These are phyloP conservation scores for Yamadazyma sp. DNA, from an alignment of 1,139 yeast species.

Conservation along the genomic window DNA sequence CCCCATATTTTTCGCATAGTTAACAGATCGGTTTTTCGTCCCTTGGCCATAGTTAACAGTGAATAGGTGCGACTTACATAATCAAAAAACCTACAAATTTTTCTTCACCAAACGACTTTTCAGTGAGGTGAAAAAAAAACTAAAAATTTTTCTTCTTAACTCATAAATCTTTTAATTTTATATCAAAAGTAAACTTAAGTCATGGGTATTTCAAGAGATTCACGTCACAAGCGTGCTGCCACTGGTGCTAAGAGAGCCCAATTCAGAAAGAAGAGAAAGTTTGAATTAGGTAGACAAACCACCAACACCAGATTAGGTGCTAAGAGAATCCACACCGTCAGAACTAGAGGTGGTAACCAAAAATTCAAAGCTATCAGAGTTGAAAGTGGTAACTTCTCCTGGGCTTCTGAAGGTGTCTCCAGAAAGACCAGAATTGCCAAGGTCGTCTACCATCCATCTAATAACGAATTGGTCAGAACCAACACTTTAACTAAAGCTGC, in stretches of 20 bases:
- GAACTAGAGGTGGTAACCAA: constrained; percentile 99
- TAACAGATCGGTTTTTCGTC: neutral
- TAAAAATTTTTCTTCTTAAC: constrained; percentile 5
- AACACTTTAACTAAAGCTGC: constrained; percentile 99
- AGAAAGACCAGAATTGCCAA: constrained; percentile 98
- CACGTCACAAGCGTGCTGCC: constrained; percentile 99
- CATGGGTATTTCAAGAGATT: constrained; percentile 99
- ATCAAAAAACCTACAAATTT: neutral
- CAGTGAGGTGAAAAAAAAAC: constrained; percentile 4
- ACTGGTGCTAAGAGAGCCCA: constrained; percentile 99
- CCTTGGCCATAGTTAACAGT: neutral
- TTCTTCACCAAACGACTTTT: too few species aligned
- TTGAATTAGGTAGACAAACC: constrained; percentile 99
- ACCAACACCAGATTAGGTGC: constrained; percentile 99
- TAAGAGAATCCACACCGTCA: constrained; percentile 98
- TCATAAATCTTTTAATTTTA: constrained; percentile 5
- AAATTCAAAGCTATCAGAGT: constrained; percentile 99
- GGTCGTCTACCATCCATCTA: constrained; percentile 99
- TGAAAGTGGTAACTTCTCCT: constrained; percentile 99
- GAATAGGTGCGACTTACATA: neutral
- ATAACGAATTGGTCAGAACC: constrained; percentile 99
- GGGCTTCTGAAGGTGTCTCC: constrained; percentile 99
- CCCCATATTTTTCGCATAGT: neutral
- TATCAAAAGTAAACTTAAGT: constrained; percentile 14
- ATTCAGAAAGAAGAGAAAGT: constrained; percentile 99